Base-by-base conservation (phyloP, 352 stramenopile species). In the Pythium rishiriense region DNA sequence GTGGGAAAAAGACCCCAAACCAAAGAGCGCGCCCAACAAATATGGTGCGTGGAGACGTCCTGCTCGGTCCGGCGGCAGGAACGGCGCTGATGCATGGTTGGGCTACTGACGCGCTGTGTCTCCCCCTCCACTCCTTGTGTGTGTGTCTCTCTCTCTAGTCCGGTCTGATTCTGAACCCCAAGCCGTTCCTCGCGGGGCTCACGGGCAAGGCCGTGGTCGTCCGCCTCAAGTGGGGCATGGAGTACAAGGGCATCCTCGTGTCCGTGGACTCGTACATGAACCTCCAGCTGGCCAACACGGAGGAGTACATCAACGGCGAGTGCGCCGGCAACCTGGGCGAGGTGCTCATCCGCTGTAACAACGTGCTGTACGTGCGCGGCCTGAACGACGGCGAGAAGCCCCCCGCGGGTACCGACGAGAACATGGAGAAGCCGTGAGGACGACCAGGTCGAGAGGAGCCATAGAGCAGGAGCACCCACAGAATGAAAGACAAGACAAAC, bases 181-280 rank as follows among this genome's bases (percentile, higher is more conserved):
- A 98, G 82, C 94, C 94, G 46, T 98, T 98, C 76, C 84, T 98
- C 64, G 93, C 87, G 33, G 91, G 94, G 43, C 85, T 98, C 48
- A 97, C 91, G 19, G 98, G 97, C 29, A 98, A 99, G 73, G 66
- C 79, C 21, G 95, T 99, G 37, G 87, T 98, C 67, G 96, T 98
- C 53, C 97, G 98, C 64, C 88, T 99, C 57, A 99, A 99, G 83
- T 99, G 97, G 98, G 97, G 97, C 31, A 98, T 99, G 92, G 97
- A 99, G 81, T 99, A 99, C 81, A 97, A 98, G 76, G 98, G 90
- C 62, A 72, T 94, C 35, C 81, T 97, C 57, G 75, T 97, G 41
- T 98, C 93, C 4, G 91, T 98, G 19, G 98, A 99, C 85, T 97
- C 91, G 50, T 99, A 99, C 85, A 99, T 99, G 96, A 99, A 99